Conservation (phyloP, 441 rosid species). For the Eutrema salsugineum region DNA sequence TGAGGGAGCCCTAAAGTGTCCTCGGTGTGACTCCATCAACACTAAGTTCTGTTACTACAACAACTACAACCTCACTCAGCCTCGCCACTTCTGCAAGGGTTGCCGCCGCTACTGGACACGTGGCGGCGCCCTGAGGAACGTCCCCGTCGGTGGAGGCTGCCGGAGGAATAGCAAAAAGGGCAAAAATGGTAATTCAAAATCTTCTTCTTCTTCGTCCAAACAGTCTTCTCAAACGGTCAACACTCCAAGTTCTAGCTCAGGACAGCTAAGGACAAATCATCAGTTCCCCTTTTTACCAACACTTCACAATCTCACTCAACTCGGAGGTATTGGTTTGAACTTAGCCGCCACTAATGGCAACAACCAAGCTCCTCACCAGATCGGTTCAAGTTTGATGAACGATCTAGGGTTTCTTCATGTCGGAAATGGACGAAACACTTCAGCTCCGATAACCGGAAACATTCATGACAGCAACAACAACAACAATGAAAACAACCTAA, state of each 20-base stretch:
- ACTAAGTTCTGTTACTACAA: constrained; percentile 37
- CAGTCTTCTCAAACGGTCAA: constrained; percentile 22
- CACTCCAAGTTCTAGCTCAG: constrained; percentile 25
- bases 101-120: constrained; percentile 33
- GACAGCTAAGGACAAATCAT: constrained; percentile 24
- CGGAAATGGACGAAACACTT: constrained; percentile 14
- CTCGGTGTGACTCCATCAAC: constrained; percentile 26
- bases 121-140: constrained; percentile 27
- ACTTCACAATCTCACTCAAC: constrained; percentile 30
- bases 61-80: constrained; percentile 29
- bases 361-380: constrained; percentile 26
- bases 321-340: constrained; percentile 31
- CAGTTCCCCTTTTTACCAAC: constrained; percentile 27
- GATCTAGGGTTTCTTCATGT: constrained; percentile 31
- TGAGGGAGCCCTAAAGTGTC: constrained; percentile 31
- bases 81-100: constrained; percentile 29
- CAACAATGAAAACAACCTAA: constrained; percentile 16
- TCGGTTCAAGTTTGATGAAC: constrained; percentile 21
- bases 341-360: constrained; percentile 22
- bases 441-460: neutral
- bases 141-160: constrained; percentile 30
- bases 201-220: constrained; percentile 23
- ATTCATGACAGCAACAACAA: constrained; percentile 18
- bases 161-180: constrained; percentile 26
- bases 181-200: constrained; percentile 21